These are phyloP conservation scores for Passalora sequoiae DNA, from an alignment of 2,329 filamentous ascomycete species.

Conservation along the genomic window DNA sequence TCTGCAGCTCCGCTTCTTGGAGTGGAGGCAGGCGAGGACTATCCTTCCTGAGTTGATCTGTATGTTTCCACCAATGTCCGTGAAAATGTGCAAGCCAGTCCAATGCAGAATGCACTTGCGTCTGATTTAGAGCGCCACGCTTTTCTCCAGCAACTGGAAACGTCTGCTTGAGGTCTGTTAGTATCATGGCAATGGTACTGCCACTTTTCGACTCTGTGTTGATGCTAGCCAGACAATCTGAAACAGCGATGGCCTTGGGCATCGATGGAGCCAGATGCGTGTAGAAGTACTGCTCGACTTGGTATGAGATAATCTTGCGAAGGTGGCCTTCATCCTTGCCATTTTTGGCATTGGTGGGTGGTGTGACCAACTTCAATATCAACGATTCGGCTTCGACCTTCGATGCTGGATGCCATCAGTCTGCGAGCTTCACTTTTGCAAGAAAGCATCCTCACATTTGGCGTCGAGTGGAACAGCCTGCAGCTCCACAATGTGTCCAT, in stretches of 20 bases:
- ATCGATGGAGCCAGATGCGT: conserved; percentile 50
- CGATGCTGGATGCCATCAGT: not conserved
- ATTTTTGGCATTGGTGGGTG: conserved; percentile 37
- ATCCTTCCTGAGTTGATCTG: conserved; percentile 28
- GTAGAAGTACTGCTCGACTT: conserved; percentile 64
- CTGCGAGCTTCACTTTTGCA: not conserved
- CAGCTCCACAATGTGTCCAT: conserved; percentile 53
- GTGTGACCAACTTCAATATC: conserved; percentile 58
- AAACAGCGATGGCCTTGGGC: conserved; percentile 43
- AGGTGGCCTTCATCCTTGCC: conserved; percentile 56
- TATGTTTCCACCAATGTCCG: conserved; percentile 46
- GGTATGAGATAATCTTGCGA: conserved; percentile 62
- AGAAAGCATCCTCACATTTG: conserved; percentile 4
- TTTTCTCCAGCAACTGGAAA: conserved; percentile 57
- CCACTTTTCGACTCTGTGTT: not conserved
- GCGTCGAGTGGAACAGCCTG: conserved; percentile 34
- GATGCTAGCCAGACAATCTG: conserved; percentile 40
- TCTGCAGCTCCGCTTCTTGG: conserved; percentile 40
- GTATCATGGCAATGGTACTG: conserved; percentile 49
- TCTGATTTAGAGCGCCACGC: conserved; percentile 42
- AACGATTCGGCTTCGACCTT: conserved; percentile 26
- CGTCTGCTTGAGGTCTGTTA: conserved; percentile 51
- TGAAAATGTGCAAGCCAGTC: conserved; percentile 63
- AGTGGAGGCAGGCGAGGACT: conserved; percentile 52
- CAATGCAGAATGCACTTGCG: conserved; percentile 51